Evolutionary conservation across 768 basidiomycete genomes (phyloP), one percentile per base, ranked within the genome.

Genomic region (Naganishia antarctica): DNA sequence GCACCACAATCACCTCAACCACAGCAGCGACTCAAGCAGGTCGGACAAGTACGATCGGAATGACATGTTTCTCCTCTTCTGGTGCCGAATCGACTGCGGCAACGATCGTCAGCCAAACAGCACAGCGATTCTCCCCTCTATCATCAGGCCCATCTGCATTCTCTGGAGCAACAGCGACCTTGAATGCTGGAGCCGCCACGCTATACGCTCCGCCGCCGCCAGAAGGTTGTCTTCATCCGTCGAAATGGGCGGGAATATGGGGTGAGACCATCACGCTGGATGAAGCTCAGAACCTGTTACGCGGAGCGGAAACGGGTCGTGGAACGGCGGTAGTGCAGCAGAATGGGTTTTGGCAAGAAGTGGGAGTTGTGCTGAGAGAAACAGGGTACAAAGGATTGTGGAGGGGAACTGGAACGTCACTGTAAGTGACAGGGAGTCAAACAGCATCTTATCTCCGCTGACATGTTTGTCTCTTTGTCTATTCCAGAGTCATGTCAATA

Each of bases 401-500:
- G 96, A 93, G 97, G 75, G 96, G 96, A 53, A 88, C 84, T 1
- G 92, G 91, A 8, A 96, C 93, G 3, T 84, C 91, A 28, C 75
- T 98, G 89, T 92, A 72, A 79, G 90, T 79, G 31, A 1, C 5
- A 5, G 8, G 26, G 21, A n/a, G 6, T 8, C 51, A n/a, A n/a
- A n/a, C n/a, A n/a, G n/a, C n/a, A n/a, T n/a, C n/a, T n/a, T n/a
- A n/a, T n/a, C n/a, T n/a, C n/a, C n/a, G n/a, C n/a, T n/a, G n/a
- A n/a, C n/a, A n/a, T n/a, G n/a, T n/a, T 31, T 2, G 29, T 9
- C 12, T 41, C 12, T 57, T n/a, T 23, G 13, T 23, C 37, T 26
- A 21, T 4, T 41, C 41, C 66, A 93, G 92, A 57, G 76, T 91
- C 41, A 91, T 98, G 72, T 87, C 89, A 32, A 90, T 98, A 25